Evolutionary conservation across 805 yeast species (phyloP).

Genomic region (Nadsonia fulvescens): DNA sequence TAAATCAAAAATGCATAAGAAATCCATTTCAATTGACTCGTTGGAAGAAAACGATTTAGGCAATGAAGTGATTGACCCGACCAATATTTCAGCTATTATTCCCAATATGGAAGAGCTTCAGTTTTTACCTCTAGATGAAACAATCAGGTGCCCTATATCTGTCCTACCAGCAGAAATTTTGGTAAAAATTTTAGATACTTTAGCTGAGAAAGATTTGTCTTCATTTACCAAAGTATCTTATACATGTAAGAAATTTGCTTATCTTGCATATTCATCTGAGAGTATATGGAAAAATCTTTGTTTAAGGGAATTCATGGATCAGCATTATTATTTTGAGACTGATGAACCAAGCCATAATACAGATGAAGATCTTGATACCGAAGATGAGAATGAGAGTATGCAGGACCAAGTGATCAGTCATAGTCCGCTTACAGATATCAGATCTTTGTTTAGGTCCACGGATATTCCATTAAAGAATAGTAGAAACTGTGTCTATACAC

Average conservation of each 20-base stretch:
- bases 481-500: too few species aligned
- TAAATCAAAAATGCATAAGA: too few species aligned
- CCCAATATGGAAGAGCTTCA: not conserved
- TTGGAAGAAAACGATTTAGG: not conserved
- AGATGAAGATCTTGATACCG: too few species aligned
- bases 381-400: too few species aligned
- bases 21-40: too few species aligned
- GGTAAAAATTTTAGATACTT: conserved; percentile 12
- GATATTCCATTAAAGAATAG: too few species aligned
- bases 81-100: conserved; percentile 4
- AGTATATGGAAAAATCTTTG: conserved; percentile 14
- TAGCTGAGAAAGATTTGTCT: conserved; percentile 13
- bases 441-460: too few species aligned
- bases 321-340: too few species aligned
- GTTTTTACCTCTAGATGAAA: conserved; percentile 4
- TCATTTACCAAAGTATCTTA: conserved; percentile 13
- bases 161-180: conserved; percentile 15
- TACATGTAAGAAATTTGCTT: conserved; percentile 12
- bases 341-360: too few species aligned
- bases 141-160: conserved; percentile 7
- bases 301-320: conserved; percentile 11
- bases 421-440: too few species aligned
- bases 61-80: conserved; percentile 6
- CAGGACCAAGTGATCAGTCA: too few species aligned
- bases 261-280: conserved; percentile 11